Percentiles rank a stretch among this genome's conserved stretches.
Evolutionary conservation across 139 green algal species (phyloP).

Genomic region (Mesostigma viride): DNA sequence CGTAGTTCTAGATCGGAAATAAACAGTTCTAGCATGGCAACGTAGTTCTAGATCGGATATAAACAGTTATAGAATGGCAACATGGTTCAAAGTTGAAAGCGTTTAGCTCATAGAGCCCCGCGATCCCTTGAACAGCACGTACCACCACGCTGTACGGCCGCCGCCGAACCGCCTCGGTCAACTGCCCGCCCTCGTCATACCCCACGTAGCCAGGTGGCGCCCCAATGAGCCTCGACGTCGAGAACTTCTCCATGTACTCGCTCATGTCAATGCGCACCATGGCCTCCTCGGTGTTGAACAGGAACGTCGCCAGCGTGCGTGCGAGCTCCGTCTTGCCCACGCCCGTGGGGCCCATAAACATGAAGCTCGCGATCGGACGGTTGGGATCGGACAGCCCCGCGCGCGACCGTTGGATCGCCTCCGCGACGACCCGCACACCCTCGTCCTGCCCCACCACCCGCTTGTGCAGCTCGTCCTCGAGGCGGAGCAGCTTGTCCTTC

Average conservation of each 20-base stretch:
- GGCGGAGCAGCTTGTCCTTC: slow-evolving; percentile 84
- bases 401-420: slow-evolving; percentile 85
- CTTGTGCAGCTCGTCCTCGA: slow-evolving; percentile 79
- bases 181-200: slow-evolving; percentile 91
- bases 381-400: slow-evolving; percentile 84
- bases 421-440: slow-evolving; percentile 73
- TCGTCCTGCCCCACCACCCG: slow-evolving; percentile 58
- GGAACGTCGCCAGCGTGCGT: slow-evolving; percentile 75
- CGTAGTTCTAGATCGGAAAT: no score
- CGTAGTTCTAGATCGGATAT: no score
- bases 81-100: no score
- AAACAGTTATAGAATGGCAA: no score
- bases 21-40: no score
- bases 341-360: slow-evolving; percentile 95
- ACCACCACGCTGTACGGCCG: slow-evolving; percentile 41
- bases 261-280: slow-evolving; percentile 95
- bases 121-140: no score
- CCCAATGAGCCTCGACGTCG: slow-evolving; percentile 61
- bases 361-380: slow-evolving; percentile 88
- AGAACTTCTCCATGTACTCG: slow-evolving; percentile 76
- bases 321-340: slow-evolving; percentile 98
- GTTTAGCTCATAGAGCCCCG: no score
- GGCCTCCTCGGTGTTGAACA: slow-evolving; percentile 79
- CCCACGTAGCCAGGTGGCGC: slow-evolving; percentile 91
- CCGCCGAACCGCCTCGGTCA: slow-evolving; percentile 73